Percentiles rank a stretch among this genome's conserved stretches.
phyloP scores from a whole-genome alignment of 2,329 filamentous ascomycete species.

The Aspergillus terreus region DNA sequence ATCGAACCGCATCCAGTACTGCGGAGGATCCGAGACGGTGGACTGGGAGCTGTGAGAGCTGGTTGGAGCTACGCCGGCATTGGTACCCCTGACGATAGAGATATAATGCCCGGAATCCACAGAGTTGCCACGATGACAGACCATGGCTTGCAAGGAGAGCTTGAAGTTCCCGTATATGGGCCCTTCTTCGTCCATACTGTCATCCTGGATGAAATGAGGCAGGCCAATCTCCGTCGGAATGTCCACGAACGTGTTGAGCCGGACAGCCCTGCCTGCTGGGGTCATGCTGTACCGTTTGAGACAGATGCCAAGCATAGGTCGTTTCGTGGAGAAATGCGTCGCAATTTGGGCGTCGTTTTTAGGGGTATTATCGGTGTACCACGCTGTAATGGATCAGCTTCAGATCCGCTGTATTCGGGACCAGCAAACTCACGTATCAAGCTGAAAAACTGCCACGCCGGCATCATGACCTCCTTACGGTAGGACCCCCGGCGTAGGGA shows the following conservation, averaged over 20 bases:
- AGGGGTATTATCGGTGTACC: slow-evolving; percentile 71
- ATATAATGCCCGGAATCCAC: slow-evolving; percentile 91
- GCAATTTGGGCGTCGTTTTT: slow-evolving; percentile 74
- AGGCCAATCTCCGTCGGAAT: slow-evolving; percentile 81
- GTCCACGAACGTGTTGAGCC: slow-evolving; percentile 80
- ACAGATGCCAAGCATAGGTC: slow-evolving; percentile 87
- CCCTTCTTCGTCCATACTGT: slow-evolving; percentile 63
- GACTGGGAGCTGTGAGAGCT: slow-evolving; percentile 22
- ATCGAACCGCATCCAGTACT: slow-evolving; percentile 88
- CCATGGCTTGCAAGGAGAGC: slow-evolving; percentile 81
- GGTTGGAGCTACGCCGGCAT: slow-evolving; percentile 30
- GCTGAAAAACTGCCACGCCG: slow-evolving; percentile 96
- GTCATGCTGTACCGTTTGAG: slow-evolving; percentile 84
- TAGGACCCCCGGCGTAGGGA: slow-evolving; percentile 39
- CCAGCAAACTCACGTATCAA: slow-evolving; percentile 67
- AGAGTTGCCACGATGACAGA: slow-evolving; percentile 85
- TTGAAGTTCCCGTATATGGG: slow-evolving; percentile 85
- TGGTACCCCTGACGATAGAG: slow-evolving; percentile 72
- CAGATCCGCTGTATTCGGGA: not conserved
- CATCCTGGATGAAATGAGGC: slow-evolving; percentile 85
- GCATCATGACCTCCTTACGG: slow-evolving; percentile 84
- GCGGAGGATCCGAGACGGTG: slow-evolving; percentile 58
- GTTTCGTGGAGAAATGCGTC: slow-evolving; percentile 75
- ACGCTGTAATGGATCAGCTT: slow-evolving; percentile 56
- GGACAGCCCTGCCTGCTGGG: slow-evolving; percentile 62